Evolutionary conservation across 495 filamentous ascomycete species (phyloP).

Genomic region (Hypomontagnella monticulosa): DNA sequence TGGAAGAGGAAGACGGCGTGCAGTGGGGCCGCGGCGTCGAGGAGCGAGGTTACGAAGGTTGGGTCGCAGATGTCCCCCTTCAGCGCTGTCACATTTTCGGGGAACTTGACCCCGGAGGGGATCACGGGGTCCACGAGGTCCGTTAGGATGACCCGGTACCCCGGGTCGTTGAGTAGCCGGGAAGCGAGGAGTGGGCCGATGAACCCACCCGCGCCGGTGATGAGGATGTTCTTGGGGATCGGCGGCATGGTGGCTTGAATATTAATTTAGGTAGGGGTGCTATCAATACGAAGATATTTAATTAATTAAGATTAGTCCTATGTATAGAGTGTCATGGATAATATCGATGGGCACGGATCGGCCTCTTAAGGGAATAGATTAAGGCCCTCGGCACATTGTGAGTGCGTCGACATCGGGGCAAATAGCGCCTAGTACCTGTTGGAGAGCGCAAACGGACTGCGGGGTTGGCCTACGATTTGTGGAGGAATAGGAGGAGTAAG

Average conservation of each 20-base stretch:
- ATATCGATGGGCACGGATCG: slow-evolving; percentile 1
- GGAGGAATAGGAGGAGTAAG: slow-evolving; percentile 10
- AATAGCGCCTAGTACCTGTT: slow-evolving; percentile 19
- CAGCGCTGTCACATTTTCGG: slow-evolving; percentile 62
- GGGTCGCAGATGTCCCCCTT: slow-evolving; percentile 70
- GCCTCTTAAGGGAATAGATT: slow-evolving; percentile 5
- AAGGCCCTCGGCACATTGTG: slow-evolving; percentile 22
- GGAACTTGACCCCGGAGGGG: slow-evolving; percentile 61
- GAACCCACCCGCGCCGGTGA: slow-evolving; percentile 77
- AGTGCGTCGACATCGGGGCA: slow-evolving; percentile 18
- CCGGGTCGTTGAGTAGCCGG: slow-evolving; percentile 67
- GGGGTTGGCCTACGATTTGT: slow-evolving; percentile 19
- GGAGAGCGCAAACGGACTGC: slow-evolving; percentile 15
- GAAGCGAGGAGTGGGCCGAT: slow-evolving; percentile 73
- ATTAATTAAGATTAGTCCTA: background rate
- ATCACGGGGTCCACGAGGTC: slow-evolving; percentile 68
- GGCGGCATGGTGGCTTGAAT: slow-evolving; percentile 23
- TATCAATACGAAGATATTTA: background rate
- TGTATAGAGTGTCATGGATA: background rate
- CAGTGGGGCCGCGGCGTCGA: slow-evolving; percentile 58
- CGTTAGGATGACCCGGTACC: slow-evolving; percentile 68
- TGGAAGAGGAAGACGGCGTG: slow-evolving; percentile 80
- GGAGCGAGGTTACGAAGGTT: slow-evolving; percentile 57
- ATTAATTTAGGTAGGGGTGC: background rate
- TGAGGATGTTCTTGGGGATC: slow-evolving; percentile 67